Conservation (phyloP, 225 moss, liverwort and hornwort genomes). For the Takakia lepidozioides region DNA sequence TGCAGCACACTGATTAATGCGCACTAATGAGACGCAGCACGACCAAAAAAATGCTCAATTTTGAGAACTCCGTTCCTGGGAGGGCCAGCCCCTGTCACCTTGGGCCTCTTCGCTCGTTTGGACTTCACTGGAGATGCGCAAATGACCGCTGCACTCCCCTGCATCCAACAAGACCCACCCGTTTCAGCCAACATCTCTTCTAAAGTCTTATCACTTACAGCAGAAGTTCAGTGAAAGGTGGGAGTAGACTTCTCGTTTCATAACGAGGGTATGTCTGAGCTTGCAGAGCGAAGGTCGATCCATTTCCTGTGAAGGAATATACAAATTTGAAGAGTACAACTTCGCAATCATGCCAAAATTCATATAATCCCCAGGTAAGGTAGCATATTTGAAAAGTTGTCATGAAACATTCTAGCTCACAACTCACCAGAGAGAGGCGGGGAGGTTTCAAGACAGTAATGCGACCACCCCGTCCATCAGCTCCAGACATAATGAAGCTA, state of each 20-base stretch:
- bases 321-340: too few relatives aligned
- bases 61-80: constrained; percentile 43
- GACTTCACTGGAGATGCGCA: too few relatives aligned
- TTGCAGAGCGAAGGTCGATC: not conserved
- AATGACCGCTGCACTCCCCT: constrained; percentile 24
- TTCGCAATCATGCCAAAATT: not conserved
- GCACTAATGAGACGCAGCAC: too few relatives aligned
- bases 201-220: not conserved
- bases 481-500: constrained; percentile 73
- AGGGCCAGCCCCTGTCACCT: constrained; percentile 24
- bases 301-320: not conserved
- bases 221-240: not conserved
- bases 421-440: constrained; percentile 26
- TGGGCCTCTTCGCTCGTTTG: constrained; percentile 36
- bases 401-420: not conserved
- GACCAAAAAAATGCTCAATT: constrained; percentile 62
- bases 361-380: not conserved
- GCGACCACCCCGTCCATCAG: constrained; percentile 83
- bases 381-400: not conserved
- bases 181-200: not conserved
- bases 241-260: too few relatives aligned
- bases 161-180: constrained; percentile 2
- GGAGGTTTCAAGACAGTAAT: constrained; percentile 78
- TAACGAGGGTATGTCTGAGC: too few relatives aligned
- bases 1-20: too few relatives aligned